Conservation (phyloP, 805 yeast genomes). For the Candida manassasensis region DNA sequence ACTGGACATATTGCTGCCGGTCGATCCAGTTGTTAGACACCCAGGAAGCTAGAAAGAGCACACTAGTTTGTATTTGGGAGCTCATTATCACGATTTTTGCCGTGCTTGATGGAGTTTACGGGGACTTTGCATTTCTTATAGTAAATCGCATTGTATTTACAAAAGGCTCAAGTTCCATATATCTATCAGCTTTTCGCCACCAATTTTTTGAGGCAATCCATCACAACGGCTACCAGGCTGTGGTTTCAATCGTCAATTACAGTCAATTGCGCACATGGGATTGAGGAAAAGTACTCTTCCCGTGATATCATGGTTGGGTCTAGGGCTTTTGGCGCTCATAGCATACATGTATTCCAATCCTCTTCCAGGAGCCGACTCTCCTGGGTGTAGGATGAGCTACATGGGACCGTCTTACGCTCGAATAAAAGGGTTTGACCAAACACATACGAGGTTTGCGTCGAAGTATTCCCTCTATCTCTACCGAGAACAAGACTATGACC, state of each 20-base stretch:
- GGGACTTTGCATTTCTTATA: no score
- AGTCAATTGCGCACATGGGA: neutral
- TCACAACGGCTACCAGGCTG: neutral
- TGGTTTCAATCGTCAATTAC: no score
- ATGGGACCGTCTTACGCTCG: constrained; percentile 86
- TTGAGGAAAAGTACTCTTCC: constrained; percentile 1
- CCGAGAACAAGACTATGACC: constrained; percentile 74
- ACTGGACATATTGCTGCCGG: no score
- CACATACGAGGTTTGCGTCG: constrained; percentile 64
- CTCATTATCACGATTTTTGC: no score
- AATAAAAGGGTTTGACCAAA: constrained; percentile 64
- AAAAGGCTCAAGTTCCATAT: no score
- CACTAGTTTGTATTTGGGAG: no score
- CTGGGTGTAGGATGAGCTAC: constrained; percentile 59
- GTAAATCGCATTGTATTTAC: no score
- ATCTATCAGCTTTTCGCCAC: no score
- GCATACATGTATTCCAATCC: constrained; percentile 13
- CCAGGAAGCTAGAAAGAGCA: no score
- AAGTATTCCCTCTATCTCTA: constrained; percentile 84
- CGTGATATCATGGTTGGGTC: constrained; percentile 6
- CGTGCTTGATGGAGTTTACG: no score
- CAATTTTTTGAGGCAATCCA: no score
- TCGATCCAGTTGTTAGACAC: no score
- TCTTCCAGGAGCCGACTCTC: constrained; percentile 27
- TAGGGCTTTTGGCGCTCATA: constrained; percentile 4